phyloP scores from a whole-genome alignment of 768 basidiomycete species.

The Lanmaoa rubissima region DNA sequence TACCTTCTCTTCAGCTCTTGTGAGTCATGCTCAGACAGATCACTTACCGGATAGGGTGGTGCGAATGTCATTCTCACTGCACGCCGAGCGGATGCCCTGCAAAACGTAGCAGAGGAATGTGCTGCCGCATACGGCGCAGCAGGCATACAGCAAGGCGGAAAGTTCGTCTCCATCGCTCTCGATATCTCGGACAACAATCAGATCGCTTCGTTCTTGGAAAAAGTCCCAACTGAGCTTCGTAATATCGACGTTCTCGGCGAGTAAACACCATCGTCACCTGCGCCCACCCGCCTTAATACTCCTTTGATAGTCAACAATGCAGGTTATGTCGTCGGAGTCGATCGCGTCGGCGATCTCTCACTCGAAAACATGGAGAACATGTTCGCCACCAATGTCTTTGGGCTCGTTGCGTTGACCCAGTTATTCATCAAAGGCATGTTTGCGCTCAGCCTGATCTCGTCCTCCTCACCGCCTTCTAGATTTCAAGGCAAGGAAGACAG shows the following conservation, averaged over 20 bases:
- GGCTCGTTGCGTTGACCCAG: constrained; percentile 82
- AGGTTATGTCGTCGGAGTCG: constrained; percentile 86
- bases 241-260: constrained; percentile 82
- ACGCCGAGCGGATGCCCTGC: constrained; percentile 70
- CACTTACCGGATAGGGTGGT: constrained; percentile 54
- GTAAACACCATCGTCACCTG: constrained; percentile 14
- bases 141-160: constrained; percentile 73
- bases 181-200: constrained; percentile 80
- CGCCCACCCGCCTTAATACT: neutral
- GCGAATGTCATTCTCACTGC: constrained; percentile 86
- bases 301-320: constrained; percentile 63
- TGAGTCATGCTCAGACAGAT: neutral
- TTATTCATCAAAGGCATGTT: constrained; percentile 55
- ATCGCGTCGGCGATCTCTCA: constrained; percentile 79
- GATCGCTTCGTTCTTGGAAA: constrained; percentile 65
- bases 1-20: neutral
- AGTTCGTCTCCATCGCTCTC: constrained; percentile 65
- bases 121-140: constrained; percentile 68
- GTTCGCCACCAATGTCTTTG: constrained; percentile 81
- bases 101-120: constrained; percentile 67
- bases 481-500: constrained; percentile 73
- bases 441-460: neutral
- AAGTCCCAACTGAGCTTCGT: constrained; percentile 66
- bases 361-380: constrained; percentile 79
- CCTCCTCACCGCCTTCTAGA: constrained; percentile 41